These are phyloP conservation scores for Mortierella sp. DNA, from an alignment of 371 early-diverging fungal species.

Conservation along the genomic window DNA sequence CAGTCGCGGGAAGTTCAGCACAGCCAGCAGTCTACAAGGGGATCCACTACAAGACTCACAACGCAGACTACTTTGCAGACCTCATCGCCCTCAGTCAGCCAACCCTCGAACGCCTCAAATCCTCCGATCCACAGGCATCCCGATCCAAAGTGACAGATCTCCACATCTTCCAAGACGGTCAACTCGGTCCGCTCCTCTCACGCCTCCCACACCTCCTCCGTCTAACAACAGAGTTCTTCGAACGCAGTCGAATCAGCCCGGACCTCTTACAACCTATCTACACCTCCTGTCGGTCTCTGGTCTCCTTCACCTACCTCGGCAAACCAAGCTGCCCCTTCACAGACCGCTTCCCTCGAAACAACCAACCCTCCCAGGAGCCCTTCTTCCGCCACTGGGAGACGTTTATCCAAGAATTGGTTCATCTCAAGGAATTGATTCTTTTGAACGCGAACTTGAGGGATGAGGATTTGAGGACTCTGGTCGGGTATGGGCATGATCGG, in stretches of 20 bases:
- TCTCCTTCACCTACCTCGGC: constrained; percentile 4
- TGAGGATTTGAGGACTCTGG: not conserved
- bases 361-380: not conserved
- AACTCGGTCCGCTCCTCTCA: not conserved
- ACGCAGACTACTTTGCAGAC: not conserved
- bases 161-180: constrained; percentile 11
- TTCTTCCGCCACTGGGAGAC: not conserved
- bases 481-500: not conserved
- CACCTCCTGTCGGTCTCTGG: constrained; percentile 1
- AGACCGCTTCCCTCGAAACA: constrained; percentile 3
- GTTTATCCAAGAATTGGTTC: not conserved
- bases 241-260: constrained; percentile 2
- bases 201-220: not conserved
- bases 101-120: not conserved
- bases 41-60: constrained; percentile 8
- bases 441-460: not conserved
- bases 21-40: not conserved
- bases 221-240: not conserved
- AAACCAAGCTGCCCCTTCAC: not conserved
- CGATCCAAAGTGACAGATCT: constrained; percentile 5
- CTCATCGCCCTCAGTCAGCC: not conserved
- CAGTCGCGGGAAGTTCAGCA: not conserved
- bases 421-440: not conserved
- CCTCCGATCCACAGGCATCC: not conserved
- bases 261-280: not conserved